Conservation (phyloP, 2,329 filamentous ascomycete genomes). For the Cadophora malorum region DNA sequence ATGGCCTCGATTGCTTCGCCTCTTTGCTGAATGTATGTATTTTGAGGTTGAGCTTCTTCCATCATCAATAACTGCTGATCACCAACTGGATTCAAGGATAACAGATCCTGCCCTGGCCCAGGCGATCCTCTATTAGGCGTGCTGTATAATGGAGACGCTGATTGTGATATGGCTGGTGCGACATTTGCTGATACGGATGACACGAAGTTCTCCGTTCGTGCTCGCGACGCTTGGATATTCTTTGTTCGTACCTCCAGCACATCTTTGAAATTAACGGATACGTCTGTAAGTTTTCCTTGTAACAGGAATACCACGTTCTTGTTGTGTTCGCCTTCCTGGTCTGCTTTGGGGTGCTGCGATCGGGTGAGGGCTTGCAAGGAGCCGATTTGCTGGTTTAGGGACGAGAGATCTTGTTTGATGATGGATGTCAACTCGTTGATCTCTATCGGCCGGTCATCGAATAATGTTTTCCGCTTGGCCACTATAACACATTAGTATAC, state of each 20-base stretch:
- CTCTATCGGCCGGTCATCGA: constrained; percentile 95
- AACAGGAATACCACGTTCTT: constrained; percentile 94
- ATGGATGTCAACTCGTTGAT: constrained; percentile 97
- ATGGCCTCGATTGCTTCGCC: constrained; percentile 97
- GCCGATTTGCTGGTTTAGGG: constrained; percentile 85
- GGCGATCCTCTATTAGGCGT: constrained; percentile 73
- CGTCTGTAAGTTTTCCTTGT: constrained; percentile 89
- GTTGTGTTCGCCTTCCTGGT: constrained; percentile 94
- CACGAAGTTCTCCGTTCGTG: constrained; percentile 95
- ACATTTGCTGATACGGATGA: constrained; percentile 83
- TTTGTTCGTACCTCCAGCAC: constrained; percentile 95
- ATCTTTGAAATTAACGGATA: constrained; percentile 95
- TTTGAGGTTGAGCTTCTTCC: constrained; percentile 87
- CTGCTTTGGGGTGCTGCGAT: constrained; percentile 73
- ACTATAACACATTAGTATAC: constrained; percentile 56
- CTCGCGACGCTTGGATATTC: constrained; percentile 94
- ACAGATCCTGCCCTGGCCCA: constrained; percentile 71
- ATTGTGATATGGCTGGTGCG: constrained; percentile 71
- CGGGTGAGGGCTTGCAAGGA: constrained; percentile 79
- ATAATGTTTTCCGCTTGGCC: constrained; percentile 95
- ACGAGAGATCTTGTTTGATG: constrained; percentile 95
- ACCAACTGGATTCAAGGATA: constrained; percentile 83
- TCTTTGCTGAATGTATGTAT: constrained; percentile 89
- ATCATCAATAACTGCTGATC: constrained; percentile 91
- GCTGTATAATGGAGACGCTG: constrained; percentile 85